These are phyloP conservation scores for Lactarius hengduanensis DNA, from an alignment of 768 basidiomycete species.

Conservation along the genomic window DNA sequence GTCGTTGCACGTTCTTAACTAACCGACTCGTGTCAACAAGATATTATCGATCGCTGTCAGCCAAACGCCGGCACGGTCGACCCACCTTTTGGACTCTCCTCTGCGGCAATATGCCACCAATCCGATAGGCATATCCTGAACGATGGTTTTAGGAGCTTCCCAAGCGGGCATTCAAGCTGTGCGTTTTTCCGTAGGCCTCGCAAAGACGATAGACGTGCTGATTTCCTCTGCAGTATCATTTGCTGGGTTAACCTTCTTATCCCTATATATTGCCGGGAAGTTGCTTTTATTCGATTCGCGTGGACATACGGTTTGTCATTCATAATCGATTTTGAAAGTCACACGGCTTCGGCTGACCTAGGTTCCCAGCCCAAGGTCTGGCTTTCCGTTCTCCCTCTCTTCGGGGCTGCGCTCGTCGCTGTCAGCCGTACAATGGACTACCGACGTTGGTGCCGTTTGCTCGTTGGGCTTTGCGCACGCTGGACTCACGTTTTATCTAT, in stretches of 20 bases:
- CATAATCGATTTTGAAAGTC: neutral
- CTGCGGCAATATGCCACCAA: constrained; percentile 78
- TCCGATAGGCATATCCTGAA: constrained; percentile 52
- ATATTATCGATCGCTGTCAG: constrained; percentile 69
- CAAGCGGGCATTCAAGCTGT: constrained; percentile 89
- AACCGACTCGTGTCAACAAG: constrained; percentile 34
- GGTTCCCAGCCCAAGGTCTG: constrained; percentile 62
- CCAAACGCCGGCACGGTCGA: constrained; percentile 64
- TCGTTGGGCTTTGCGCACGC: neutral
- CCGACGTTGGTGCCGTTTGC: constrained; percentile 54
- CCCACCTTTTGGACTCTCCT: constrained; percentile 68
- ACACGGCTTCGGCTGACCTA: constrained; percentile 6
- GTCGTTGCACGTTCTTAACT: neutral
- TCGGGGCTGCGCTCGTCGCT: constrained; percentile 74
- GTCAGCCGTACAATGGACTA: constrained; percentile 92
- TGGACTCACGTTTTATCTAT: constrained; percentile 21
- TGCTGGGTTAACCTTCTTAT: constrained; percentile 86
- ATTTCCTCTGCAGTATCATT: constrained; percentile 65
- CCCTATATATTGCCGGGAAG: constrained; percentile 90
- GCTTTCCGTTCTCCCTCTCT: constrained; percentile 74
- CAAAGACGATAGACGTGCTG: constrained; percentile 6
- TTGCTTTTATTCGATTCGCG: constrained; percentile 83
- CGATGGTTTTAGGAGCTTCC: constrained; percentile 92
- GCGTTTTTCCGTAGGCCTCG: constrained; percentile 34
- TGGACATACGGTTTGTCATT: constrained; percentile 61